Base-by-base conservation (phyloP, 345 rosid species). In the Moringa oleifera region DNA sequence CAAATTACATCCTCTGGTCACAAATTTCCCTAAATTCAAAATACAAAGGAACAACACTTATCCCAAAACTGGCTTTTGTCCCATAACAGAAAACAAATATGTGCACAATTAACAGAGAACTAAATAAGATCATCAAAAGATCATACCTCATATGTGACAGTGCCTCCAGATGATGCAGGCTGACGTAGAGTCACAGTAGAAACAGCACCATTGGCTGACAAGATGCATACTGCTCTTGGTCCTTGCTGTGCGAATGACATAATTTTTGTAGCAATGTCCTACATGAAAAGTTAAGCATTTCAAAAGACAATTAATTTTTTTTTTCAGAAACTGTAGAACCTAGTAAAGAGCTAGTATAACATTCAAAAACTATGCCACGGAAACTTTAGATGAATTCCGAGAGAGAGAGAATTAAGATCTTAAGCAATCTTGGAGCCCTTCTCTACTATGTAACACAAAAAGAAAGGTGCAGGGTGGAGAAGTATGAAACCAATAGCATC, bases 151-250 rank as follows among this genome's bases (percentile, higher is more conserved):
- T 88, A 94, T 62, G 88, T 85, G 50, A 90, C 85, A 15, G 83
- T 75, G 73, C 95, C 91, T 24, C 88, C 87, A 51, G 97, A 82
- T 47, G 84, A 73, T 41, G 91, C 75, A 20, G 97, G 83, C 78
- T 94, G 97, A 45, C 78, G 81, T 63, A 94, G 90, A 25, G 95
- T 88, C 45, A 87, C 97, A 0, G 89, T 87, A 25, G 95, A 88
- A 50, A 94, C 96, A 12, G 97, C 84, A 18, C 99, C 99, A 61
- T 77, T 86, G 58, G 99, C 95, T 23, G 99, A 90, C 77, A 94
- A 75, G 66, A 94, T 65, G 59, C 97, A 94, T 41, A 84, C 68
- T 25, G 88, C 89, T 80, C 91, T 88, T 61, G 88, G 86, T 57
- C 96, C 89, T 77, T 88, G 96, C 75, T 90, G 97, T 53, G 95